Conservation (phyloP, 257 asterid genomes). For the Capsicum baccatum region DNA sequence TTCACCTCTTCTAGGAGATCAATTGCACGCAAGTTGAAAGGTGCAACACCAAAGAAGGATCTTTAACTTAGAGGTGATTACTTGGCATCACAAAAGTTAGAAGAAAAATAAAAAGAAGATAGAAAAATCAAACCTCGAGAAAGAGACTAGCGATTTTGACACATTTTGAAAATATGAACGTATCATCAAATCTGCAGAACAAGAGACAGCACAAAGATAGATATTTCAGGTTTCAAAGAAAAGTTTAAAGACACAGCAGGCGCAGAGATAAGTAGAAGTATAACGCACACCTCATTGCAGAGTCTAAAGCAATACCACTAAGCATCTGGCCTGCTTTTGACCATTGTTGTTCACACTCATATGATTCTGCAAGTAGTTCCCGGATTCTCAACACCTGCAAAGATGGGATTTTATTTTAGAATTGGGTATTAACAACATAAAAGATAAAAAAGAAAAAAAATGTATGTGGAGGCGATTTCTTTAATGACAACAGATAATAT, state of each 20-base stretch:
- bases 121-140: constrained; percentile 72
- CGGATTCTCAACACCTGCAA: constrained; percentile 83
- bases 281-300: constrained; percentile 85
- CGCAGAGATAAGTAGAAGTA: not conserved
- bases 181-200: constrained; percentile 74
- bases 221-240: constrained; percentile 3
- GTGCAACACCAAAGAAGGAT: not conserved
- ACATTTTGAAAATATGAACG: constrained; percentile 86
- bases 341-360: constrained; percentile 95
- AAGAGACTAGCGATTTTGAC: constrained; percentile 95
- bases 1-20: not conserved
- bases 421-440: constrained; percentile 27
- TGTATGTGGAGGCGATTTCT: constrained; percentile 7
- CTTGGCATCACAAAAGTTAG: not conserved
- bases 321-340: constrained; percentile 99
- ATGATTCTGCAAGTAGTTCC: constrained; percentile 89
- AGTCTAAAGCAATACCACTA: constrained; percentile 97
- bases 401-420: constrained; percentile 25
- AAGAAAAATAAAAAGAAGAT: not conserved
- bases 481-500: not conserved
- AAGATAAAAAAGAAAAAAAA: constrained; percentile 15
- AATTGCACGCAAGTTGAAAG: not conserved
- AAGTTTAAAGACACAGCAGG: not conserved
- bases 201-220: constrained; percentile 26
- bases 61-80: not conserved